Base-by-base conservation (phyloP, 1,284 basidiomycete genomes). In the Tetrapyrgos nigripes region DNA sequence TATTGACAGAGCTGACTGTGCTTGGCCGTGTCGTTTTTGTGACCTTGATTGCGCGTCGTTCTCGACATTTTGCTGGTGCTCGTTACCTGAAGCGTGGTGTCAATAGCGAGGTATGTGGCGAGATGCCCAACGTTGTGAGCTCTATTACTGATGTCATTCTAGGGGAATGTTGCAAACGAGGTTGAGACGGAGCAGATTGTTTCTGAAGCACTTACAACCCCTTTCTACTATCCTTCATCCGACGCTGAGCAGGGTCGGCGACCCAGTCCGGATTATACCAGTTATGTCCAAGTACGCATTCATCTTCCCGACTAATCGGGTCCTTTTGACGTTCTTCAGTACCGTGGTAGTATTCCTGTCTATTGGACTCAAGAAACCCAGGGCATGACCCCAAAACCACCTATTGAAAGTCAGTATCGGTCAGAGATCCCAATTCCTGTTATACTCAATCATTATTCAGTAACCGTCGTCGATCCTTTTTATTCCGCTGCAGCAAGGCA, bases 121-220 rank as follows among this genome's bases (percentile, higher is more conserved):
- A 53, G 19, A 13, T 50, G 11, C 10, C 28, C 45, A 4, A 37
- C 48, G 5, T n/a, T 21, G 3, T 0, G 33, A 28, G 31, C 44
- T 63, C 31, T 17, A 26, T 14, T 44, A 37, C 51, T 46, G 14
- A 48, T 44, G 48, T 50, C n/a, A 29, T 27, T 3, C 66, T n/a
- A 96, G 92, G 97, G 97, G 2, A 94, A 98, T 70, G 97, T 99
- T 1, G 97, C 97, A 1, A 99, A 99, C 68, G 97, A 99, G 74
- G 97, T 99, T 2, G 97, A 99, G 75, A 98, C 96, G 0, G 97
- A 99, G 70, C 97, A 99, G 70, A 97, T 99, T 53, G 96, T 99
- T 1, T 94, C 92, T 3, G 97, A 99, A 70, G 93, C 94, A 0
- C 74, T 96, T 6, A 97, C 95, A 0, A 99, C 96, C 0, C 87